These are phyloP conservation scores for Yamadazyma blattariae DNA, from an alignment of 1,139 yeast species.

Conservation along the genomic window DNA sequence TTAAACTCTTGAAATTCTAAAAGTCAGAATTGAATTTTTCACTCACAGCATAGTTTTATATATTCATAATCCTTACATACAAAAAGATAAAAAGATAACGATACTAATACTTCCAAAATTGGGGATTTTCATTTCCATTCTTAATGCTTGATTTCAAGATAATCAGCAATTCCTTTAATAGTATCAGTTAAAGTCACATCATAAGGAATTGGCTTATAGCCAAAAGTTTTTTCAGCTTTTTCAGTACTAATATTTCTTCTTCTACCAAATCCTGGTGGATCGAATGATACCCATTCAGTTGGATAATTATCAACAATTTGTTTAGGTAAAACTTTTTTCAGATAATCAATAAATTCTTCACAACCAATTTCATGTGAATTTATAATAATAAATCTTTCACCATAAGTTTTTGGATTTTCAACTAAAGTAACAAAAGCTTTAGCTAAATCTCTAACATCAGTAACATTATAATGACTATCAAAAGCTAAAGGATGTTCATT, in stretches of 20 bases:
- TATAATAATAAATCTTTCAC: slow-evolving; percentile 11
- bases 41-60: no score
- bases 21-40: no score
- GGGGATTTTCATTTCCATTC: no score
- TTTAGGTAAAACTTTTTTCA: not conserved
- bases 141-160: not conserved
- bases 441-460: slow-evolving; percentile 21
- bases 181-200: not conserved
- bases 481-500: slow-evolving; percentile 1
- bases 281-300: no score
- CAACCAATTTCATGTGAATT: slow-evolving; percentile 1
- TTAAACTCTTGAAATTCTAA: no score
- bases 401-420: slow-evolving; percentile 10
- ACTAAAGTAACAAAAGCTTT: slow-evolving; percentile 14
- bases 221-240: not conserved
- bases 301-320: not conserved
- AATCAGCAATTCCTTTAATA: not conserved
- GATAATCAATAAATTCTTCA: not conserved
- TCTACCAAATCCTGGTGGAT: not conserved
- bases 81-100: no score
- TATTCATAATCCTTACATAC: no score
- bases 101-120: no score
- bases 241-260: not conserved
- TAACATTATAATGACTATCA: slow-evolving; percentile 1
- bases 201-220: not conserved